These are phyloP conservation scores for Chimonanthus praecox DNA, from an alignment of 164 flowering plant genomes.

Conservation along the genomic window DNA sequence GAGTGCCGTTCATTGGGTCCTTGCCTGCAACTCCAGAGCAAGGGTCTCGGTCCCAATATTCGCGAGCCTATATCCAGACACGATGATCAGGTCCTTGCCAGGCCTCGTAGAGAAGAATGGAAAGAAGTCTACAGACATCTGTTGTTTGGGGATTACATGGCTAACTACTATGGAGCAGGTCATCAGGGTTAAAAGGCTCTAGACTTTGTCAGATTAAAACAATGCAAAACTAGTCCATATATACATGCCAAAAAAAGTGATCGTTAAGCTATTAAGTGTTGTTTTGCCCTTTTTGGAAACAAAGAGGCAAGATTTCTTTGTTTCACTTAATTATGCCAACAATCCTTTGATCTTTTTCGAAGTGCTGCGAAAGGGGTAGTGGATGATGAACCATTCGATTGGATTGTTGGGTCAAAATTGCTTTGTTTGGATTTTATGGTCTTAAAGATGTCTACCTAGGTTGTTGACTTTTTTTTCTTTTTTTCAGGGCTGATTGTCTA, in stretches of 20 bases:
- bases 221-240: neutral
- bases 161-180: conserved; percentile 11
- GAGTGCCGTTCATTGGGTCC: conserved; percentile 16
- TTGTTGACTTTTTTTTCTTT: no score
- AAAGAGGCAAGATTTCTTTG: no score
- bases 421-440: no score
- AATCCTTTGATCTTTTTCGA: no score
- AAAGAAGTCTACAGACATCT: conserved; percentile 11
- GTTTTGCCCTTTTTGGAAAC: no score
- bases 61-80: conserved; percentile 15
- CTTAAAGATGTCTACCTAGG: no score
- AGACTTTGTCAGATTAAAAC: conserved; percentile 8
- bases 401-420: no score
- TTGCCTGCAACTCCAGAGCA: conserved; percentile 10
- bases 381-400: no score
- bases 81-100: conserved; percentile 16
- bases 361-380: no score
- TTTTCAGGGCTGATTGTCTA: no score
- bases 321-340: no score
- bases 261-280: no score
- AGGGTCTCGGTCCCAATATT: conserved; percentile 17
- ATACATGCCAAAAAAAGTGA: neutral
- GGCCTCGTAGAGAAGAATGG: conserved; percentile 15
- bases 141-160: conserved; percentile 20
- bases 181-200: conserved; percentile 15